phyloP scores from a whole-genome alignment of 352 stramenopile species.

The Thalassiosira hispida region DNA sequence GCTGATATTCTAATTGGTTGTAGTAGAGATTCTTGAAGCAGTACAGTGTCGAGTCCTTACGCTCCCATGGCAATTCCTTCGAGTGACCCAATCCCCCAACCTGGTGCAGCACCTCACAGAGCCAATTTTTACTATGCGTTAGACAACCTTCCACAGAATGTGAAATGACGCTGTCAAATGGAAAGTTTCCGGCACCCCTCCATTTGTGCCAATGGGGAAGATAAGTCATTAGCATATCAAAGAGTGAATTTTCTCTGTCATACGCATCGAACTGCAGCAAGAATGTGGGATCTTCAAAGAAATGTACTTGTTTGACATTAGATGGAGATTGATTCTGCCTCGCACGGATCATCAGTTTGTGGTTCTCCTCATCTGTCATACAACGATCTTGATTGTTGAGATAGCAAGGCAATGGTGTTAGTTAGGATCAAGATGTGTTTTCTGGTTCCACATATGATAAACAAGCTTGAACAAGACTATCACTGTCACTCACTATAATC shows the following conservation, averaged over 20 bases:
- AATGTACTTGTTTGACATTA: conserved; percentile 29
- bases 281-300: conserved; percentile 32
- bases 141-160: conserved; percentile 38
- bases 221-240: conserved; percentile 43
- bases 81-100: conserved; percentile 32
- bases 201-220: conserved; percentile 35
- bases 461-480: too few species aligned
- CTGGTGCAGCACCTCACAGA: conserved; percentile 40
- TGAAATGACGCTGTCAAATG: conserved; percentile 29
- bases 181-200: conserved; percentile 8
- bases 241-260: conserved; percentile 23
- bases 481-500: conserved; percentile 50
- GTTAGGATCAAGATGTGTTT: too few species aligned
- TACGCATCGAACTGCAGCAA: conserved; percentile 34
- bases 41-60: conserved; percentile 32
- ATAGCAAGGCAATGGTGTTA: too few species aligned
- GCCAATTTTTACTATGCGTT: conserved; percentile 30
- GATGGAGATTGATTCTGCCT: conserved; percentile 30
- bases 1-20: conserved; percentile 39
- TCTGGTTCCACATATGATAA: too few species aligned
- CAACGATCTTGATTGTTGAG: too few species aligned
- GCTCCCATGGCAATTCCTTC: conserved; percentile 31
- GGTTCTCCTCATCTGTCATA: conserved; percentile 26
- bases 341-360: conserved; percentile 12
- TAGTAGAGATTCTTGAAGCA: conserved; percentile 34